Evolutionary conservation across 495 filamentous ascomycete species (phyloP).

Genomic region (Penicillium silybi): DNA sequence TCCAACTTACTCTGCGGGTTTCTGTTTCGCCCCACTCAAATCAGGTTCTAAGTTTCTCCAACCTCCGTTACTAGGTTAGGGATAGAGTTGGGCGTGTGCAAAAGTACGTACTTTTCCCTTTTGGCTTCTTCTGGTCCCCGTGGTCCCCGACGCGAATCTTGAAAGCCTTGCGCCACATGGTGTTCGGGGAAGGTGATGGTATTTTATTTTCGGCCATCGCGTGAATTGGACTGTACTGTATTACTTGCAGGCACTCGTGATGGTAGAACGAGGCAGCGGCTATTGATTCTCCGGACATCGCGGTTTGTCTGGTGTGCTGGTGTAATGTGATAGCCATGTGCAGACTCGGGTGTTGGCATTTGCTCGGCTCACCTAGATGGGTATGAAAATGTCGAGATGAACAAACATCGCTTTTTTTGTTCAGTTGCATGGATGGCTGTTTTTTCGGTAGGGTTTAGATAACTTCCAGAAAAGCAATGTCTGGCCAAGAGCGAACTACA

Average conservation of each 20-base stretch:
- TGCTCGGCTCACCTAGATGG: neutral
- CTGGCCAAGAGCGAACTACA: neutral
- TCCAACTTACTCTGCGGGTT: neutral
- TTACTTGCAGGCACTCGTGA: neutral
- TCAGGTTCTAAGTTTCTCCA: neutral
- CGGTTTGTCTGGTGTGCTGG: neutral
- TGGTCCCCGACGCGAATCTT: neutral
- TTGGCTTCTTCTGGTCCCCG: neutral
- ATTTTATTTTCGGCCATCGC: neutral
- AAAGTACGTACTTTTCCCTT: constrained; percentile 17
- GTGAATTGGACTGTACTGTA: neutral
- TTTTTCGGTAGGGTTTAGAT: neutral
- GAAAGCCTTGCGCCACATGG: neutral
- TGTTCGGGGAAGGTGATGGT: neutral
- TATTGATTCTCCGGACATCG: neutral
- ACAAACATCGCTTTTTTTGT: neutral
- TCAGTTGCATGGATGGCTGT: neutral
- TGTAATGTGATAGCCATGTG: constrained; percentile 4
- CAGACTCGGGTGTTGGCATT: neutral
- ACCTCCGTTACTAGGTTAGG: neutral
- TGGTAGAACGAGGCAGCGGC: neutral
- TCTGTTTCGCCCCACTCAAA: neutral
- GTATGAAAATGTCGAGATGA: neutral
- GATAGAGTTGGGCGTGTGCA: neutral
- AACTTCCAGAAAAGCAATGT: neutral